Evolutionary conservation across 2,329 filamentous ascomycete species (phyloP), one percentile per base, ranked within the genome.

Genomic region (Penicillium rolfsii): DNA sequence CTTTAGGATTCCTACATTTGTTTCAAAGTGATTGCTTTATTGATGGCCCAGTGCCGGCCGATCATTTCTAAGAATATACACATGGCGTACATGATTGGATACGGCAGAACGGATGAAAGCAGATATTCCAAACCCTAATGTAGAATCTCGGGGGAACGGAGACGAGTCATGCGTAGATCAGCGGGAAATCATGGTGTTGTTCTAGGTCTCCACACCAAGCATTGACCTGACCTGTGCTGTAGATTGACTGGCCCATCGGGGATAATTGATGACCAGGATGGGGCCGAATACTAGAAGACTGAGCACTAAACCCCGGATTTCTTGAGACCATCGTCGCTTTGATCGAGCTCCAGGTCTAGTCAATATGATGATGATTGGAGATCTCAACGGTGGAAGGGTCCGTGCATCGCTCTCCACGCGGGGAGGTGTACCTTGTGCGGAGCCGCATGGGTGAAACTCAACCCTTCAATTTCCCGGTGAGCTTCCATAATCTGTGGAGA

Each of bases 341-440:
- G 40, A 43, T 8, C 40, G 1, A 43, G 8, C 14, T 24, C 40
- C 22, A 22, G 19, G 11, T 46, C 43, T 22, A 46, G 16, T 2
- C 22, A 24, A 14, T 3, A 26, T 22, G 14, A 16, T 24, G 19
- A 22, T 22, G 19, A 30, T 14, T 28, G 4, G 19, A 30, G 26
- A 19, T 48, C 24, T 30, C 1, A 6, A 9, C 9, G 11, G 45
- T 48, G 45, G 45, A 22, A 8, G 5, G 14, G 45, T 48, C 45
- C 16, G 45, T 48, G 45, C 45, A 26, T 12, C 24, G 5, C 26
- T 26, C 45, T 26, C 45, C 11, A 43, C 26, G 22, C 19, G 57
- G 53, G 36, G 52, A 22, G 53, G 48, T 57, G 45, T 50, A 40
- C 28, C 26, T 41, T 33, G 48, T 63, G 61, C 61, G 61, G 61